Evolutionary conservation across 306 rosid species (phyloP), one percentile per base, ranked within the genome.

Genomic region (Rosa chinensis): DNA sequence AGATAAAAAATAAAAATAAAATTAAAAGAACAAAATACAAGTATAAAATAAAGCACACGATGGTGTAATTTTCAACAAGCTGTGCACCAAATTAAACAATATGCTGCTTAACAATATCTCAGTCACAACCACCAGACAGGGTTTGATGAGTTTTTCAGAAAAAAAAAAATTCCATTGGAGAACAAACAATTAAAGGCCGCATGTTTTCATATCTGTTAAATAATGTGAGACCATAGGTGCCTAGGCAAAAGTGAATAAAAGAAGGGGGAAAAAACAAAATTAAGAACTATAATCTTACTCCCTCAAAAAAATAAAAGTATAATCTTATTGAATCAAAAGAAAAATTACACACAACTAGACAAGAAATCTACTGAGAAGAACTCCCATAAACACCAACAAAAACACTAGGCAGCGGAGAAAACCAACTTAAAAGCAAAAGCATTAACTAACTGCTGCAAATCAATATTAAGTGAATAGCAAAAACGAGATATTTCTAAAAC

Each of bases 1-100:
- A 68, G 47, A 74, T 49, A 68, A 55, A 50, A 67, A 72, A 21
- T n/a, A 50, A 20, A 73, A 17, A 25, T 18, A 28, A 23, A 35
- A 23, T 3, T 9, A 67, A 78, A 66, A 28, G 48, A 61, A 56
- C 4, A 56, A 7, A 52, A 12, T 13, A 62, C 63, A 62, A 32
- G 69, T 47, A 59, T 48, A 35, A 43, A 28, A 14, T 28, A 58
- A 68, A 79, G 63, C 72, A 67, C 66, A 63, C 25, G 53, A 66
- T 47, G 52, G 56, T n/a, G 61, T 2, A 32, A 32, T 18, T 50
- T 9, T 50, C 25, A 49, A 50, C 17, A 35, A 12, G 4, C 25
- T 48, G 61, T 16, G 59, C 61, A 8, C 16, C 47, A n/a, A 7
- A 55, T 53, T 73, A 39, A 72, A 37, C 45, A 50, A 50, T 13